Conservation (phyloP, 345 rosid species). For the Kernera saxatilis region DNA sequence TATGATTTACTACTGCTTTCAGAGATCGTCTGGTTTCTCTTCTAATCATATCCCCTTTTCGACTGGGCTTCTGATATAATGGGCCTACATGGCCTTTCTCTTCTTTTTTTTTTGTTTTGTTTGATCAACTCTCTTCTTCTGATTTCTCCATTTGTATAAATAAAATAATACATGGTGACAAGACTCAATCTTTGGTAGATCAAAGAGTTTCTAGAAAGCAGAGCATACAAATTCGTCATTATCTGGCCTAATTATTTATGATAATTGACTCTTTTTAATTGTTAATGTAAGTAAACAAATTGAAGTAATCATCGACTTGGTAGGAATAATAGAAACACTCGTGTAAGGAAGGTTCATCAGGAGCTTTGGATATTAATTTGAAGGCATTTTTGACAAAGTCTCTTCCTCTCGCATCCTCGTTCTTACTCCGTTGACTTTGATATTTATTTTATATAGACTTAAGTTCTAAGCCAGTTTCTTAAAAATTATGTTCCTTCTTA, state of each 20-base stretch:
- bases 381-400: no score
- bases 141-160: not conserved
- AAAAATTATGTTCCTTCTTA: no score
- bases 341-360: constrained; percentile 4
- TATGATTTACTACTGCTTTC: no score
- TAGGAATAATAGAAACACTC: not conserved
- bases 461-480: not conserved
- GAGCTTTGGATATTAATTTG: no score
- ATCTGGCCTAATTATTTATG: not conserved
- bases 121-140: no score
- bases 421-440: constrained; percentile 8
- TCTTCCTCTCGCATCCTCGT: not conserved
- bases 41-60: no score
- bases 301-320: not conserved
- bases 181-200: not conserved
- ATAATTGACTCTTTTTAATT: not conserved
- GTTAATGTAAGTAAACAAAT: not conserved
- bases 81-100: not conserved
- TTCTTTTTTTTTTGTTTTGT: not conserved
- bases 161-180: not conserved
- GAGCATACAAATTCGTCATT: not conserved
- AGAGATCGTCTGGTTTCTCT: no score
- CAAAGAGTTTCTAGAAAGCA: not conserved
- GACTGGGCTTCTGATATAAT: no score
- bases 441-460: not conserved